phyloP scores from a whole-genome alignment of 192 early-diverging fungal genomes.

The Linderina pennispora region DNA sequence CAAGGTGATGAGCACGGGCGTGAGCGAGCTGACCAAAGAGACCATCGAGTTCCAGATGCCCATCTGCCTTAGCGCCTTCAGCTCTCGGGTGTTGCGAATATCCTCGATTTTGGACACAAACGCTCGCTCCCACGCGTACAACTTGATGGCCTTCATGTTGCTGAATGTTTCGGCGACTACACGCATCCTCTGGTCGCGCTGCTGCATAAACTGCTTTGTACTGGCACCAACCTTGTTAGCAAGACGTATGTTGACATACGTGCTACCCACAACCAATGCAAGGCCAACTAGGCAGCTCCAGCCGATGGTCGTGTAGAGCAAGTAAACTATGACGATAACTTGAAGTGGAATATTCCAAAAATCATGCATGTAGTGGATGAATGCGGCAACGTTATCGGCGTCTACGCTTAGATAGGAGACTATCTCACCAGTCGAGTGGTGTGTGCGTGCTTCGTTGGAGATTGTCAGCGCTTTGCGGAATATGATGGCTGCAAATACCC shows the following conservation, averaged over 20 bases:
- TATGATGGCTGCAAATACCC: conserved; percentile 8
- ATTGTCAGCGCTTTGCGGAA: conserved; percentile 10
- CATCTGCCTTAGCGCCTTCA: conserved; percentile 68
- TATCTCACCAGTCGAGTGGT: conserved; percentile 72
- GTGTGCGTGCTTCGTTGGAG: conserved; percentile 50
- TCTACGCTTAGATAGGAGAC: conserved; percentile 61
- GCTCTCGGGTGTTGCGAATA: conserved; percentile 69
- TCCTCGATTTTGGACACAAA: conserved; percentile 48
- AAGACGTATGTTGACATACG: conserved; percentile 46
- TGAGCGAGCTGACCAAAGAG: conserved; percentile 74
- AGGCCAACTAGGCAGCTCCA: conserved; percentile 7
- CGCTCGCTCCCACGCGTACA: conserved; percentile 55
- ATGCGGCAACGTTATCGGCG: conserved; percentile 3
- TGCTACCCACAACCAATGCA: background rate
- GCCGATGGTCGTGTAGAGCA: conserved; percentile 12
- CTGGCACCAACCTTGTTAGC: conserved; percentile 30
- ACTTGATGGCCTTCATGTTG: conserved; percentile 55
- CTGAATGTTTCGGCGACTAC: conserved; percentile 48
- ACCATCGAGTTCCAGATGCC: conserved; percentile 62
- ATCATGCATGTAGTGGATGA: conserved; percentile 27
- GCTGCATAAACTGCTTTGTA: conserved; percentile 35
- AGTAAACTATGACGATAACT: conserved; percentile 5
- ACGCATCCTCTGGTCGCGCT: conserved; percentile 51
- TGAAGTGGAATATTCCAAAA: conserved; percentile 19
- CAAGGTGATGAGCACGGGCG: conserved; percentile 79